phyloP scores from a whole-genome alignment of 2,329 filamentous ascomycete genomes.

The Aureobasidium vineae region DNA sequence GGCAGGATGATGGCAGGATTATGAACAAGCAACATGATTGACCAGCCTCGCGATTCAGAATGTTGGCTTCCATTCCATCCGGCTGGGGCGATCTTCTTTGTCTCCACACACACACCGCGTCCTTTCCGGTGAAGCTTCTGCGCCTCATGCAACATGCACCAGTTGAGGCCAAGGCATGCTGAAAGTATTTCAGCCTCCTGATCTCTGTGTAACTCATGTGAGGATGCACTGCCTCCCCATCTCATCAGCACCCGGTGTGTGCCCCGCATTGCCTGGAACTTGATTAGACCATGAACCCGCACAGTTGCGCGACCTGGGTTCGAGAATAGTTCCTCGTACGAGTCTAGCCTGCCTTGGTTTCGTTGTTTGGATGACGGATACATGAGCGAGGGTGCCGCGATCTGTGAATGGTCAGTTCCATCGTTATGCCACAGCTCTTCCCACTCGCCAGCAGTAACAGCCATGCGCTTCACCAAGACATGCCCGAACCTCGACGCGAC shows the following conservation, averaged over 20 bases:
- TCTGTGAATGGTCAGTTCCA: constrained; percentile 26
- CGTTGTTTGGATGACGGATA: constrained; percentile 15
- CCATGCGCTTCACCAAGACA: constrained; percentile 29
- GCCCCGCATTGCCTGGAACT: constrained; percentile 19
- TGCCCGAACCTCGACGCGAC: constrained; percentile 30
- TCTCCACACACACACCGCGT: constrained; percentile 21
- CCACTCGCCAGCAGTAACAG: constrained; percentile 33
- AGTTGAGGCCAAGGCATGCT: constrained; percentile 8
- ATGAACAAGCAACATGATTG: constrained; percentile 15
- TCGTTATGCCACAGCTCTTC: constrained; percentile 37
- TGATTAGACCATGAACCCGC: constrained; percentile 16
- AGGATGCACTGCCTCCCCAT: constrained; percentile 11
- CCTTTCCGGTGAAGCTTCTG: constrained; percentile 23
- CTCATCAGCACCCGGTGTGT: constrained; percentile 1
- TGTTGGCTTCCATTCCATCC: constrained; percentile 21
- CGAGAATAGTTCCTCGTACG: constrained; percentile 21
- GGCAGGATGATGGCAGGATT: constrained; percentile 13
- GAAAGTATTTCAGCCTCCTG: constrained; percentile 14
- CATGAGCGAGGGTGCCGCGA: constrained; percentile 20
- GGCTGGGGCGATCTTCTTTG: constrained; percentile 19
- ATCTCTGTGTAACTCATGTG: constrained; percentile 19
- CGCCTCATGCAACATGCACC: constrained; percentile 8
- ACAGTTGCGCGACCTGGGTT: constrained; percentile 14
- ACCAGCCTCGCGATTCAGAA: constrained; percentile 6
- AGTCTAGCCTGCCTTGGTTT: constrained; percentile 21